Base-by-base conservation (phyloP, 1,284 basidiomycete species). In the Cutaneotrichosporon dermatis region DNA sequence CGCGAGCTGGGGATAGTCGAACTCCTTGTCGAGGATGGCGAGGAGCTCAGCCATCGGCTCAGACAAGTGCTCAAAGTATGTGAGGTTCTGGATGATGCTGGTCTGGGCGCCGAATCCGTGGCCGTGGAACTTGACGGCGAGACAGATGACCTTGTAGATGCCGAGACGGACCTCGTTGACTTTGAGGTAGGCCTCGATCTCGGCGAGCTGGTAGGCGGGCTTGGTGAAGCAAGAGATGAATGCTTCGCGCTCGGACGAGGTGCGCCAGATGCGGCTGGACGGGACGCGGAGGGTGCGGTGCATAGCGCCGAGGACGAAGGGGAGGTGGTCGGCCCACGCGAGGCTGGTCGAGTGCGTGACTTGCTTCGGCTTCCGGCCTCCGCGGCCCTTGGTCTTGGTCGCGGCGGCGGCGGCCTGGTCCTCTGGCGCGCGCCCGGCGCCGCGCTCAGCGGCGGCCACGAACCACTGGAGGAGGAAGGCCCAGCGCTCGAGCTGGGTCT, bases 41-140 rank as follows among this genome's bases (percentile, higher is more conserved):
- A 98, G 83, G 41, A 92, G 86, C 67, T 98, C 93, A 0, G 94
- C 94, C 87, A 97, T 90, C 0, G 89, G 87, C 71, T 98, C 94
- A 0, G 90, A 86, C 35, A 97, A 84, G 74, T 98, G 94, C 69
- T 99, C 95, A 69, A 88, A 92, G 77, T 95, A 96, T 62, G 95
- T 92, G 11, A 99, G 81, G 57, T 85, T 86, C 75, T 97, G 93
- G 77, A 94, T 88, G 76, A 99, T 91, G 62, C 85, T 86, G 57
- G 91, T 94, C 71, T 96, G 92, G 0, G 89, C 89, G 50, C 86
- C 86, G 60, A 89, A 86, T 1, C 85, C 83, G 67, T 98, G 94
- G 1, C 84, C 86, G 66, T 98, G 93, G 65, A 88, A 86, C 73
- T 97, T 98, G 65, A 97, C 92, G 0, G 93, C 89, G 52, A 89